Conservation (phyloP, 2,329 filamentous ascomycete species). For the Incumbomyces delicatus region DNA sequence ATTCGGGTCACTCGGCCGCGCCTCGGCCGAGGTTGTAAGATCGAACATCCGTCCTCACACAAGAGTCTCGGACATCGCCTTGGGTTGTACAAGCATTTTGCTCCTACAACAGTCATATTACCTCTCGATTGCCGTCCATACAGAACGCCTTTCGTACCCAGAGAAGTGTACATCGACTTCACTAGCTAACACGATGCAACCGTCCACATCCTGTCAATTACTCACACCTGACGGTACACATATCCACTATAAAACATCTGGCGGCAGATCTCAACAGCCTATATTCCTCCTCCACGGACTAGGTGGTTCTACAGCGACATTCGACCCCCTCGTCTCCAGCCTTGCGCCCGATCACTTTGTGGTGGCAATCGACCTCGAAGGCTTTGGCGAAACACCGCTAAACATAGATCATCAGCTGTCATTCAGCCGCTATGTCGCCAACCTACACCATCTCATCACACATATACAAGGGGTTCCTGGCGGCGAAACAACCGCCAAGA, state of each 20-base stretch:
- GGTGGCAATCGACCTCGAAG: constrained; percentile 23
- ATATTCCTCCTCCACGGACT: constrained; percentile 24
- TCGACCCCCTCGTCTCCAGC: constrained; percentile 15
- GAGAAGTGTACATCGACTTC: no score
- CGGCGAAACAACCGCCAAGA: background rate
- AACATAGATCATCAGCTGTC: constrained; percentile 13
- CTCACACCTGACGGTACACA: constrained; percentile 17
- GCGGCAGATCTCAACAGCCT: constrained; percentile 14
- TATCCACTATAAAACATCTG: constrained; percentile 22
- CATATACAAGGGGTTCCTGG: constrained; percentile 7
- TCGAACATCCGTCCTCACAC: no score
- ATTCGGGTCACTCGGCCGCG: no score
- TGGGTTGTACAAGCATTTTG: no score
- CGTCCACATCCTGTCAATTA: background rate
- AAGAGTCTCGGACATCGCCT: no score
- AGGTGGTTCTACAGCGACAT: constrained; percentile 20
- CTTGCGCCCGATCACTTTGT: constrained; percentile 14
- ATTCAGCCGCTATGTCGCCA: constrained; percentile 22
- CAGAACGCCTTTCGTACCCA: no score
- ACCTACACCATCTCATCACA: constrained; percentile 22
- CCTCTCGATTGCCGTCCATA: no score
- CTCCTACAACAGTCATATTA: no score
- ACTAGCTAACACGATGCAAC: constrained; percentile 1
- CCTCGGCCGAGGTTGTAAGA: no score
- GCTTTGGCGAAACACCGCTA: constrained; percentile 22